A percentile compares a stretch with the other conserved stretches of the same genome.
These are phyloP conservation scores for Termitomyces sp. DNA, from an alignment of 768 basidiomycete species.

Conservation along the genomic window DNA sequence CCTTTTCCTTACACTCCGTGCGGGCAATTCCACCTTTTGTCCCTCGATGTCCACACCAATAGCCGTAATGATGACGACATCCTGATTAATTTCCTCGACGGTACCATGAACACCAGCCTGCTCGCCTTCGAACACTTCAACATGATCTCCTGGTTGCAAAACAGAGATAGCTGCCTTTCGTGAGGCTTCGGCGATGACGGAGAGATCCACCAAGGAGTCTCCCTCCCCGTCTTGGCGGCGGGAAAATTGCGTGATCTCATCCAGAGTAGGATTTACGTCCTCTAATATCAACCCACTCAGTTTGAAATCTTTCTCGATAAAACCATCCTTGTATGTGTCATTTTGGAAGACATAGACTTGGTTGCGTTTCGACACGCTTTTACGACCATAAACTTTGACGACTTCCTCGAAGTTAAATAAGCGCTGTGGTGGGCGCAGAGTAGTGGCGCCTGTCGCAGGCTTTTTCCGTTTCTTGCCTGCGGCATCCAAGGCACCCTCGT, in stretches of 20 bases:
- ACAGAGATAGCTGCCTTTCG: slow-evolving; percentile 88
- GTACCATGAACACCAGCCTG: slow-evolving; percentile 91
- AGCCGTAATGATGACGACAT: slow-evolving; percentile 82
- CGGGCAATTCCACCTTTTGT: slow-evolving; percentile 82
- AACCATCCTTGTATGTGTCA: slow-evolving; percentile 93
- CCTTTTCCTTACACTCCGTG: slow-evolving; percentile 86
- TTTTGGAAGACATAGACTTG: slow-evolving; percentile 83
- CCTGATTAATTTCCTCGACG: slow-evolving; percentile 84
- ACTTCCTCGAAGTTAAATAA: slow-evolving; percentile 96
- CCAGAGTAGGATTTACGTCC: slow-evolving; percentile 91
- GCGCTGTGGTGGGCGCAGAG: slow-evolving; percentile 85
- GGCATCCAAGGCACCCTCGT: slow-evolving; percentile 60
- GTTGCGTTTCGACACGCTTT: slow-evolving; percentile 70
- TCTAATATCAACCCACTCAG: slow-evolving; percentile 74
- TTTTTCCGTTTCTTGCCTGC: slow-evolving; percentile 78
- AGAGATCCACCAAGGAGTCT: slow-evolving; percentile 77
- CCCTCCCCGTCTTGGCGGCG: slow-evolving; percentile 69
- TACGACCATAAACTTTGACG: slow-evolving; percentile 78
- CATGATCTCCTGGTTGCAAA: slow-evolving; percentile 95
- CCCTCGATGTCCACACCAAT: slow-evolving; percentile 82
- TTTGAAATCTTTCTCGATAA: slow-evolving; percentile 95
- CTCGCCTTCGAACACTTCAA: slow-evolving; percentile 97
- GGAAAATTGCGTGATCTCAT: slow-evolving; percentile 92
- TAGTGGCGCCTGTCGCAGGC: slow-evolving; percentile 36
- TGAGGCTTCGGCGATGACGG: slow-evolving; percentile 90